Evolutionary conservation across 176 grass and related monocot genomes (phyloP).

Genomic region (Musa schizocarpa): DNA sequence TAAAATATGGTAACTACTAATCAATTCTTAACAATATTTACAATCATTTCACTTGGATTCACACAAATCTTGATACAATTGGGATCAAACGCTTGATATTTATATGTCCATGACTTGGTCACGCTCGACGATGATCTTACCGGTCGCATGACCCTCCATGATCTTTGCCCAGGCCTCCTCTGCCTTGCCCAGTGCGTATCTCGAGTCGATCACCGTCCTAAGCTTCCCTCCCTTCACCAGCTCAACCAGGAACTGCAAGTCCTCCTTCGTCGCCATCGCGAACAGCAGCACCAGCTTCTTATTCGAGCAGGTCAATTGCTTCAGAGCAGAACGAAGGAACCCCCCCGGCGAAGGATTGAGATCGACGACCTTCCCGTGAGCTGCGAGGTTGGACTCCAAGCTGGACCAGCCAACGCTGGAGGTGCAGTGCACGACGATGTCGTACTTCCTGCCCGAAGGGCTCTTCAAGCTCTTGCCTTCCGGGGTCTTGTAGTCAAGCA

Average conservation of each 20-base stretch:
- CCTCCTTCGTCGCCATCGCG: conserved; percentile 16
- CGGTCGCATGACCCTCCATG: conserved; percentile 54
- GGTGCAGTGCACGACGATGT: conserved; percentile 47
- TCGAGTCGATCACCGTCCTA: conserved; percentile 48
- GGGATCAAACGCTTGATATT: too few species aligned
- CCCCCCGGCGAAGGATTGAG: conserved; percentile 22
- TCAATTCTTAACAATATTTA: too few species aligned
- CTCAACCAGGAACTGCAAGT: conserved; percentile 52
- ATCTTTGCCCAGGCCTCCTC: conserved; percentile 50
- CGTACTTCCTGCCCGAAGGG: conserved; percentile 45
- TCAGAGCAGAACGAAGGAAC: conserved; percentile 24
- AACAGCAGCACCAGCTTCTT: conserved; percentile 45
- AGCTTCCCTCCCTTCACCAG: conserved; percentile 44
- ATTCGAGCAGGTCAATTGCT: conserved; percentile 25
- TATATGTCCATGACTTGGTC: neutral
- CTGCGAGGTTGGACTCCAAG: conserved; percentile 33
- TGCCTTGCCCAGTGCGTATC: conserved; percentile 26
- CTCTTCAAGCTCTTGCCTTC: conserved; percentile 48
- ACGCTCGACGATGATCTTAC: conserved; percentile 55
- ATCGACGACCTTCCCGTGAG: conserved; percentile 38
- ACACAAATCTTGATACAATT: too few species aligned
- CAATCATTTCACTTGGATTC: too few species aligned
- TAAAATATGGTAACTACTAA: too few species aligned
- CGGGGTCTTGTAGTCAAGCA: conserved; percentile 47
- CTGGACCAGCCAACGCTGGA: conserved; percentile 31